These are phyloP conservation scores for Cystobasidium sp. DNA, from an alignment of 1,284 basidiomycete genomes.

Conservation along the genomic window DNA sequence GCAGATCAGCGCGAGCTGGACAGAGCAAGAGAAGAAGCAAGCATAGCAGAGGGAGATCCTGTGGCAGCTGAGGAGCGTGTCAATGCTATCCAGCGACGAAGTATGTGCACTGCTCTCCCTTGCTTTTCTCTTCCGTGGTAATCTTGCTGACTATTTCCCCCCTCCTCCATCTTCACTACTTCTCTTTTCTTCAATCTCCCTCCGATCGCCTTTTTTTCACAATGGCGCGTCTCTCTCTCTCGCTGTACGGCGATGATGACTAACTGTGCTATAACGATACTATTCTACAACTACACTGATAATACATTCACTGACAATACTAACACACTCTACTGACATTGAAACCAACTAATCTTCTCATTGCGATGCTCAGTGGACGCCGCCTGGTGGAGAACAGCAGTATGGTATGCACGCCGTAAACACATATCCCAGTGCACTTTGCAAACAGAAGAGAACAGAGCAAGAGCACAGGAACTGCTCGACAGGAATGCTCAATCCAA, in stretches of 20 bases:
- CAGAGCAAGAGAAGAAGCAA: background rate
- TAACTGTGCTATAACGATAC: background rate
- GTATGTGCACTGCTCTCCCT: background rate
- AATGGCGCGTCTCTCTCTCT: background rate
- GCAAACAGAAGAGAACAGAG: conserved; percentile 21
- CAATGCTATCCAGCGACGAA: background rate
- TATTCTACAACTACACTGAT: background rate
- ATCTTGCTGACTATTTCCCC: conserved; percentile 7
- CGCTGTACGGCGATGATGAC: background rate
- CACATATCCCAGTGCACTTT: conserved; percentile 17
- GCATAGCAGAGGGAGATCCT: background rate
- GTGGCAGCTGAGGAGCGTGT: background rate
- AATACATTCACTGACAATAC: background rate
- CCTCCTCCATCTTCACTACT: background rate
- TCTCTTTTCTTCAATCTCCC: background rate
- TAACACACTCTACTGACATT: background rate
- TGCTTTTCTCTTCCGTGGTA: background rate
- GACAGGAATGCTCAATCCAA: conserved; percentile 22
- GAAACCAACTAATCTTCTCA: background rate
- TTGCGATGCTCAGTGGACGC: background rate
- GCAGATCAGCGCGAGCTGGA: background rate
- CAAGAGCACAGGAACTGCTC: conserved; percentile 28
- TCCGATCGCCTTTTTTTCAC: background rate
- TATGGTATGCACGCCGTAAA: conserved; percentile 27
- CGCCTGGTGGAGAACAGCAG: conserved; percentile 18